Evolutionary conservation across 2,329 filamentous ascomycete genomes (phyloP).

Genomic region (Lachnellula arida): DNA sequence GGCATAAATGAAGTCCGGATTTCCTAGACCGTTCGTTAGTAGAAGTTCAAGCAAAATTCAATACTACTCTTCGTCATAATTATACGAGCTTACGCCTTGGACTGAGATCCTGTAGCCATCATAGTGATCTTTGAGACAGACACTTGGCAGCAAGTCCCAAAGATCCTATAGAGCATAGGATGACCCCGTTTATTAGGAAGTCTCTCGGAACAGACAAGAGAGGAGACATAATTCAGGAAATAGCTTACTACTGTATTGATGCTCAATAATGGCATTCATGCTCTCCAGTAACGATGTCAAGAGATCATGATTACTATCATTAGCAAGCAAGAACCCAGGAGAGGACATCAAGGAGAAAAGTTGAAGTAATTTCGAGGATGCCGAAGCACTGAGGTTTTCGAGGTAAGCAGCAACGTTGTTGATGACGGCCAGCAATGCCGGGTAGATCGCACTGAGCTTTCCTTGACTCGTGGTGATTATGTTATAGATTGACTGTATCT

Average conservation of each 20-base stretch:
- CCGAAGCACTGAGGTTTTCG: conserved; percentile 67
- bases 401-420: conserved; percentile 89
- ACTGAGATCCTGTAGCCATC: conserved; percentile 15
- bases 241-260: conserved; percentile 70
- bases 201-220: neutral
- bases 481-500: conserved; percentile 74
- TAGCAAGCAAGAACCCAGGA: conserved; percentile 85
- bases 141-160: conserved; percentile 5
- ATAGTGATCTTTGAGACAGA: conserved; percentile 12
- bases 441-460: conserved; percentile 85
- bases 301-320: conserved; percentile 82
- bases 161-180: neutral
- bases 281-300: conserved; percentile 80
- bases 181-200: neutral
- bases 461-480: conserved; percentile 90
- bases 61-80: neutral
- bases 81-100: conserved; percentile 7
- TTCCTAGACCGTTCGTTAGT: conserved; percentile 43
- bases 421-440: conserved; percentile 84
- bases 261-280: conserved; percentile 84
- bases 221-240: neutral
- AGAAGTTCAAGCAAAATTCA: neutral
- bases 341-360: conserved; percentile 90
- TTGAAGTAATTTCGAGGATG: conserved; percentile 79
- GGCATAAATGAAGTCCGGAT: conserved; percentile 74